phyloP scores from a whole-genome alignment of 2,329 filamentous ascomycete genomes.

The Alternaria atra region DNA sequence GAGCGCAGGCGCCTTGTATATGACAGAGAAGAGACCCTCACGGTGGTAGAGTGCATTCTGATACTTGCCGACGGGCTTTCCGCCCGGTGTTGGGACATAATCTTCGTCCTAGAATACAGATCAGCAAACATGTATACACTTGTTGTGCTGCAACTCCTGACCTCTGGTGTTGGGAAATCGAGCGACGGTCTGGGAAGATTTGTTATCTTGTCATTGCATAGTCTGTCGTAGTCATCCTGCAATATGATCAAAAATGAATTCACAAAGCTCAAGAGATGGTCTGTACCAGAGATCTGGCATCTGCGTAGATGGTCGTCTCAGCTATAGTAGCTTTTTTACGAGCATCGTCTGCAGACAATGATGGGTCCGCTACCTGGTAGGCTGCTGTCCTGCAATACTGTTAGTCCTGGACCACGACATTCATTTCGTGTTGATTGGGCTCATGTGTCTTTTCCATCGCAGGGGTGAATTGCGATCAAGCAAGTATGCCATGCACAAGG shows the following conservation, averaged over 20 bases:
- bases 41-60: conserved; percentile 64
- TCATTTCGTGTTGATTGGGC: background rate
- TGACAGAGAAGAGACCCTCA: conserved; percentile 80
- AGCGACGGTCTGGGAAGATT: conserved; percentile 29
- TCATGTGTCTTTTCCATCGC: background rate
- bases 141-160: conserved; percentile 3
- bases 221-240: conserved; percentile 47
- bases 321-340: conserved; percentile 68
- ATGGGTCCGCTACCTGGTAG: conserved; percentile 57
- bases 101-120: conserved; percentile 35
- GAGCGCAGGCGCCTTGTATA: conserved; percentile 72
- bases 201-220: conserved; percentile 35
- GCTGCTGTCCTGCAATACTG: conserved; percentile 56
- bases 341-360: conserved; percentile 58
- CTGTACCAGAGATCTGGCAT: conserved; percentile 66
- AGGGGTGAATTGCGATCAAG: conserved; percentile 4
- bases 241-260: conserved; percentile 25
- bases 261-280: background rate
- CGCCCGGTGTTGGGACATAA: conserved; percentile 46
- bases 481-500: conserved; percentile 4
- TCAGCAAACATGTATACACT: background rate
- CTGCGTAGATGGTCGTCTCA: conserved; percentile 71
- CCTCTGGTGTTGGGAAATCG: conserved; percentile 38
- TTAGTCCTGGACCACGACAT: conserved; percentile 13
- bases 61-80: conserved; percentile 64